Evolutionary conservation across 768 basidiomycete genomes (phyloP), one percentile per base, ranked within the genome.

Genomic region (Strobilomyces confusus): DNA sequence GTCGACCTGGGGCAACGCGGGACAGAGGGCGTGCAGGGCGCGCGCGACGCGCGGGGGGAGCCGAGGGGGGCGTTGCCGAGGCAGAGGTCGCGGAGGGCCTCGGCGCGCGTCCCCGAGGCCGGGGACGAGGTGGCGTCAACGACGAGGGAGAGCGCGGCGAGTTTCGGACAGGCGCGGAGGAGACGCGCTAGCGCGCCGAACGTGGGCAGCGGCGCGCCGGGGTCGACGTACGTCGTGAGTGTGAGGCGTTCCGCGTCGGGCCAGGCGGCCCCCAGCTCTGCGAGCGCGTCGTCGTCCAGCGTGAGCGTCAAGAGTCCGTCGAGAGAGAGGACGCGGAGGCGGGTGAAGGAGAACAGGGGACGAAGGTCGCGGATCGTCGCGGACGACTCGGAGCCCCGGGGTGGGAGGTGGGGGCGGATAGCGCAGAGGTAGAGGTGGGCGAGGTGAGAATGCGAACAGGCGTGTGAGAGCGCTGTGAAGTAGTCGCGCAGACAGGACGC

Each of bases 61-160:
- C 11, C n/a, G 22, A 66, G 48, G 0, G 53, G 57, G 2, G 67
- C 61, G 13, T 66, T 69, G 12, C 62, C 65, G 1, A 66, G 52
- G 17, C 54, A 52, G 4, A 66, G 67, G 0, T 48, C 41, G 22
- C 2, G 66, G 51, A 2, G 42, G 14, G 13, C 33, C 41, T 0
- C 60, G 57, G 25, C 42, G 49, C 6, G 40, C 25, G 29, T 52
- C 43, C 0, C 22, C n/a, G n/a, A 26, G 8, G 20, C 4, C 34
- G 14, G 36, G 15, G 11, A 43, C 11, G 22, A 30, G 5, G 56
- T 63, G 19, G 54, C 40, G 40, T 66, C 64, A 2, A 69, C n/a
- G 38, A 69, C 67, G 29, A 66, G 62, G 5, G 67, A 42, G 47
- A 66, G 59, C 2, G 48, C 22, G 3, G 29, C 47, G 3, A 69